phyloP scores from a whole-genome alignment of 2,329 filamentous ascomycete genomes.

The Atkinsonella texensis region DNA sequence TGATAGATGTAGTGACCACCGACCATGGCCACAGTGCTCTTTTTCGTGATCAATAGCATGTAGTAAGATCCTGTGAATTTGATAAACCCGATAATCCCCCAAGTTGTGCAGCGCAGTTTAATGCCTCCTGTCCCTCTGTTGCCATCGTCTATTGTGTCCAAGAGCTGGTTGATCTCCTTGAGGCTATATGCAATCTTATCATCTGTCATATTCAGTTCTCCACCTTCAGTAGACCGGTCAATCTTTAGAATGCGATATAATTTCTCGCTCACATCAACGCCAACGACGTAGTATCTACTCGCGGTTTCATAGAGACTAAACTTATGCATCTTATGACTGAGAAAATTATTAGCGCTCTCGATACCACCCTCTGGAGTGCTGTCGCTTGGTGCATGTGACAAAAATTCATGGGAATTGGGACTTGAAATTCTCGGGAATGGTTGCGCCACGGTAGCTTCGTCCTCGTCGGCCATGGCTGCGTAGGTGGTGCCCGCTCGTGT shows the following conservation, averaged over 20 bases:
- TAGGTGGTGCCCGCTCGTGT: neutral
- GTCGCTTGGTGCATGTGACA: slow-evolving; percentile 5
- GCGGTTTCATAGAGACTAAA: slow-evolving; percentile 97
- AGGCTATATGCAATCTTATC: slow-evolving; percentile 92
- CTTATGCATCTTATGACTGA: slow-evolving; percentile 70
- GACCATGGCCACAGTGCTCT: slow-evolving; percentile 90
- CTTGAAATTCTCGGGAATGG: slow-evolving; percentile 27
- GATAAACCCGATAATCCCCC: slow-evolving; percentile 92
- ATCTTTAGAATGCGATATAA: slow-evolving; percentile 90
- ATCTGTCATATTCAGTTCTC: slow-evolving; percentile 72
- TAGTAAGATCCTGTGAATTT: slow-evolving; percentile 93
- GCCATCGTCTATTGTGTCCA: slow-evolving; percentile 89
- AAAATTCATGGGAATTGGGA: slow-evolving; percentile 29
- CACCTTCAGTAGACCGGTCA: slow-evolving; percentile 69
- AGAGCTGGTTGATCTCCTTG: slow-evolving; percentile 82
- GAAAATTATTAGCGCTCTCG: slow-evolving; percentile 21
- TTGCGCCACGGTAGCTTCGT: neutral
- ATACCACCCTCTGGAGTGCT: slow-evolving; percentile 15
- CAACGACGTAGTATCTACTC: slow-evolving; percentile 86
- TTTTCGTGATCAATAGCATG: slow-evolving; percentile 92
- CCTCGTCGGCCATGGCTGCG: neutral
- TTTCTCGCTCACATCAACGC: slow-evolving; percentile 78
- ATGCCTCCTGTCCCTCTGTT: slow-evolving; percentile 85
- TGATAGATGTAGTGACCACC: slow-evolving; percentile 95
- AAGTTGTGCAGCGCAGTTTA: slow-evolving; percentile 78